Conservation (phyloP, 129 eudicot genomes). For the Oenanthe sinensis region DNA sequence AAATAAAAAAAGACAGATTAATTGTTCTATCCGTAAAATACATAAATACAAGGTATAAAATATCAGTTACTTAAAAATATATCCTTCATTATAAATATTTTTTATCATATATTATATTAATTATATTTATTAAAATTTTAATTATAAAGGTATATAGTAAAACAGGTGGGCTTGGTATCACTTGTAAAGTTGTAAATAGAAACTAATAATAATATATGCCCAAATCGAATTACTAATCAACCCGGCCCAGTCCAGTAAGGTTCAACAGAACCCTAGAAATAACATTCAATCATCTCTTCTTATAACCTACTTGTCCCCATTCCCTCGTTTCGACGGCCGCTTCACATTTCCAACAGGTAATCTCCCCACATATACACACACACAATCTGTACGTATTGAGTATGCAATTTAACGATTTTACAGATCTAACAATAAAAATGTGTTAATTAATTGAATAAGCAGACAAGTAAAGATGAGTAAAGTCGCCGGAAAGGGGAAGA, state of each 20-base stretch:
- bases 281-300: background rate
- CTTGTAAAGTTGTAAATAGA: too few species aligned
- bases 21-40: too few species aligned
- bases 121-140: too few species aligned
- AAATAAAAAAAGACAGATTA: too few species aligned
- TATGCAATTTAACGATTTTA: background rate
- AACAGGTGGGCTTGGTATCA: too few species aligned
- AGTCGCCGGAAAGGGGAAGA: constrained; percentile 7
- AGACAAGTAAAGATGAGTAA: constrained; percentile 4
- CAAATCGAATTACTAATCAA: background rate
- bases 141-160: too few species aligned
- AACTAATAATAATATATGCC: background rate
- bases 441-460: background rate
- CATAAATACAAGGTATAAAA: too few species aligned
- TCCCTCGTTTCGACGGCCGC: too few species aligned
- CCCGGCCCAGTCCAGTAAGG: background rate
- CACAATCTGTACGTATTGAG: background rate
- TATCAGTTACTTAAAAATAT: too few species aligned
- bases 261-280: background rate
- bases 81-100: too few species aligned
- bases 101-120: too few species aligned
- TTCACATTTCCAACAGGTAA: background rate
- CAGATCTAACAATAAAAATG: background rate
- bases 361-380: background rate
- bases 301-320: background rate